phyloP scores from a whole-genome alignment of 2,329 filamentous ascomycete species.

The Incumbomyces delicatus region DNA sequence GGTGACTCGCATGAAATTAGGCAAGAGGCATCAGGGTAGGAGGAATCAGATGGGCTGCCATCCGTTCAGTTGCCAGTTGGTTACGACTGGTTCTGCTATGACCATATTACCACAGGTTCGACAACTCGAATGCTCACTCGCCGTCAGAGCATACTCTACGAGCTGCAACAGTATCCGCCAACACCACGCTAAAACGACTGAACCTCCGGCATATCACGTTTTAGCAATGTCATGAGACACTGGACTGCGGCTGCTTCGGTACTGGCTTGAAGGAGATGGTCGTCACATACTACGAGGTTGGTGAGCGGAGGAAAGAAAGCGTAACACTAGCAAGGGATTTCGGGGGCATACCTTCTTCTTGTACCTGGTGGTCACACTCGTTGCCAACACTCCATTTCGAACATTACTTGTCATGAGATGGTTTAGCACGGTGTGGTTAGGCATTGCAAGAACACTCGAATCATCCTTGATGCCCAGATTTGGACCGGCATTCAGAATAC shows the following conservation, averaged over 20 bases:
- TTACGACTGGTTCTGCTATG: not conserved
- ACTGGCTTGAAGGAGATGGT: constrained; percentile 97
- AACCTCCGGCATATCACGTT: not conserved
- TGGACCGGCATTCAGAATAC: constrained; percentile 67
- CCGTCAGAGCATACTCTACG: no score
- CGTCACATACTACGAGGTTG: constrained; percentile 67
- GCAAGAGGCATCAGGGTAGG: not conserved
- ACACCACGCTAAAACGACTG: constrained; percentile 5
- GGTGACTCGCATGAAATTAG: no score
- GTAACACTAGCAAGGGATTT: not conserved
- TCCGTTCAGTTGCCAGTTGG: not conserved
- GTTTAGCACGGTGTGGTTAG: constrained; percentile 93
- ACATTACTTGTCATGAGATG: constrained; percentile 96
- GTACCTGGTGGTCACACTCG: constrained; percentile 94
- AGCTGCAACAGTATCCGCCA: not conserved
- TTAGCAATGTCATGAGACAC: not conserved
- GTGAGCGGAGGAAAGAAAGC: not conserved
- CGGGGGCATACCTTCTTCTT: constrained; percentile 58
- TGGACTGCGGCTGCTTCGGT: constrained; percentile 18
- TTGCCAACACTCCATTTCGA: constrained; percentile 89
- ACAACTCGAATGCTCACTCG: no score
- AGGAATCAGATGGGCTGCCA: not conserved
- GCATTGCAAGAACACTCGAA: constrained; percentile 91
- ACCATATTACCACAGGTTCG: not conserved
- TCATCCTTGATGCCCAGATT: constrained; percentile 92